Conservation (phyloP, 345 rosid genomes). For the Corchorus olitorius region DNA sequence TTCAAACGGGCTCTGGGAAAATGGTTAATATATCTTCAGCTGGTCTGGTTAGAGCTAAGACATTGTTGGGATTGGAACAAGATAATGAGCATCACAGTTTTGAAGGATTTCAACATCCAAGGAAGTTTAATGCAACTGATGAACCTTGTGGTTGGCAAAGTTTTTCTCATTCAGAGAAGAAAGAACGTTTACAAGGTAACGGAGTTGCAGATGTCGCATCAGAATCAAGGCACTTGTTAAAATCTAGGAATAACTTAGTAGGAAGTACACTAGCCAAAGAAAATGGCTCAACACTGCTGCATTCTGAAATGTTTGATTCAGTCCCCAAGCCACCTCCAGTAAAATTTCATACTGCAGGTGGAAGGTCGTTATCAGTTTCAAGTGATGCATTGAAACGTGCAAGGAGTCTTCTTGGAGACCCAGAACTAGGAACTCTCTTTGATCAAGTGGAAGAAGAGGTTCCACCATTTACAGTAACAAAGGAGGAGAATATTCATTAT, state of each 20-base stretch:
- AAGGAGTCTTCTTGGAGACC: slow-evolving; percentile 89
- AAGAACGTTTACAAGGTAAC: slow-evolving; percentile 21
- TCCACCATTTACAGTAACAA: slow-evolving; percentile 33
- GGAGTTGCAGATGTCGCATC: slow-evolving; percentile 27
- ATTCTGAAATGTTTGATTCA: slow-evolving; percentile 33
- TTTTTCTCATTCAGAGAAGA: slow-evolving; percentile 22
- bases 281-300: slow-evolving; percentile 29
- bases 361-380: slow-evolving; percentile 87
- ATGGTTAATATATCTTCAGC: slow-evolving; percentile 63
- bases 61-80: slow-evolving; percentile 61
- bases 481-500: slow-evolving; percentile 33
- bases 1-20: slow-evolving; percentile 83
- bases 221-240: slow-evolving; percentile 35
- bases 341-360: slow-evolving; percentile 88
- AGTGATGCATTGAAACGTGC: slow-evolving; percentile 83
- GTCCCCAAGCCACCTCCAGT: slow-evolving; percentile 53
- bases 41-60: slow-evolving; percentile 70
- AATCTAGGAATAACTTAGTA: slow-evolving; percentile 29
- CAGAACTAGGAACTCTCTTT: slow-evolving; percentile 63
- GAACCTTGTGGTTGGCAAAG: slow-evolving; percentile 29
- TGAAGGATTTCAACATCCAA: slow-evolving; percentile 39
- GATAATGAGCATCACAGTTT: slow-evolving; percentile 32
- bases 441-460: slow-evolving; percentile 44
- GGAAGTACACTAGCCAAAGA: slow-evolving; percentile 33
- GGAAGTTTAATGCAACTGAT: slow-evolving; percentile 24